A percentile compares a stretch with the other conserved stretches of the same genome.
Conservation (phyloP, 2,329 filamentous ascomycete genomes). For the Sarocladiaceae sp. region DNA sequence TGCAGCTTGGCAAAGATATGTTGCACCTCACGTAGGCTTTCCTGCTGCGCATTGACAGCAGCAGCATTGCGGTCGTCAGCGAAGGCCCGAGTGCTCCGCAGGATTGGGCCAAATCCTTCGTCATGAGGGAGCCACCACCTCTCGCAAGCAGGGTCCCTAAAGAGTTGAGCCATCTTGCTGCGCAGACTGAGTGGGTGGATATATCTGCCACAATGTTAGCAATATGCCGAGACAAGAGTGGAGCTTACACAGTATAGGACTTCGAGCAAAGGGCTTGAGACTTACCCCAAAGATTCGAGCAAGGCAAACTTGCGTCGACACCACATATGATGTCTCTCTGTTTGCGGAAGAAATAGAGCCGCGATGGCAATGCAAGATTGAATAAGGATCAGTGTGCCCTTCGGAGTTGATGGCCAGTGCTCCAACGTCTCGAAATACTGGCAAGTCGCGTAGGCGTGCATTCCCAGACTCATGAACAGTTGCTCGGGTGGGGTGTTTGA, state of each 20-base stretch:
- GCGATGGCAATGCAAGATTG: slow-evolving; percentile 76
- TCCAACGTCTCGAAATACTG: slow-evolving; percentile 77
- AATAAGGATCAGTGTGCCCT: slow-evolving; percentile 66
- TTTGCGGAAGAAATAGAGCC: slow-evolving; percentile 73
- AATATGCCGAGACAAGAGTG: too few species aligned
- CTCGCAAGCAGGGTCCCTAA: slow-evolving; percentile 65
- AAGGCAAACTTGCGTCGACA: slow-evolving; percentile 71
- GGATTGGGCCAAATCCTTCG: slow-evolving; percentile 67
- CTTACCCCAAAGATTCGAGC: slow-evolving; percentile 76
- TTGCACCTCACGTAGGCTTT: slow-evolving; percentile 70
- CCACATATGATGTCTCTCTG: slow-evolving; percentile 72
- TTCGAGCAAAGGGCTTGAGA: not conserved
- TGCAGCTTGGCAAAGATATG: slow-evolving; percentile 63
- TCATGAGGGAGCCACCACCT: slow-evolving; percentile 89
- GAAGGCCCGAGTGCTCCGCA: slow-evolving; percentile 75
- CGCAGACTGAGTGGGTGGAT: slow-evolving; percentile 75
- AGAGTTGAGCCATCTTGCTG: slow-evolving; percentile 69
- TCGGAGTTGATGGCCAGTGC: slow-evolving; percentile 64
- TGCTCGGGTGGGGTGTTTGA: slow-evolving; percentile 50
- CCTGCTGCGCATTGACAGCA: slow-evolving; percentile 51
- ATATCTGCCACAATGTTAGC: slow-evolving; percentile 56
- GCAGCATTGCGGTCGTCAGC: slow-evolving; percentile 70
- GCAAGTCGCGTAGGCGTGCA: slow-evolving; percentile 65
- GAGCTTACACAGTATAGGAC: too few species aligned
- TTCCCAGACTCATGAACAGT: slow-evolving; percentile 49